phyloP scores from a whole-genome alignment of 805 yeast species.

The Starmerella ratchasimensis region DNA sequence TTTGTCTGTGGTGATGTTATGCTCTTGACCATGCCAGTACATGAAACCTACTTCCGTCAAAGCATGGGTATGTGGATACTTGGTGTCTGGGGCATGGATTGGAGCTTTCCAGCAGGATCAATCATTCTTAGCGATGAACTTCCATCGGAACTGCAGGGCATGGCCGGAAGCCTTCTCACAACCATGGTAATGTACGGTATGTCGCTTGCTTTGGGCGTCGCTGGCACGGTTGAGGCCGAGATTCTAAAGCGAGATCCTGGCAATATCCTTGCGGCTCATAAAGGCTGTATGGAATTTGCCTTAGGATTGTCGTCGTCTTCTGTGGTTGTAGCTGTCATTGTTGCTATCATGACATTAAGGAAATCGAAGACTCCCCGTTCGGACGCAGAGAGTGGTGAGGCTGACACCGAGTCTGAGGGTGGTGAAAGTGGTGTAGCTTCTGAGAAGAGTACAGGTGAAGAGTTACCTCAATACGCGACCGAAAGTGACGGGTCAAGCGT shows the following conservation, averaged over 20 bases:
- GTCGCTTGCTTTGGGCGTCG: constrained; percentile 56
- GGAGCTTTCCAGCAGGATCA: constrained; percentile 63
- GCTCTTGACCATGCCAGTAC: constrained; percentile 31
- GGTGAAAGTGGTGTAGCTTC: too few species aligned
- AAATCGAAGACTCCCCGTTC: not conserved
- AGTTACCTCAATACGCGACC: too few species aligned
- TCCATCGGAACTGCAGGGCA: constrained; percentile 56
- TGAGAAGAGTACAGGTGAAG: too few species aligned
- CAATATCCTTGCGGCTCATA: constrained; percentile 8
- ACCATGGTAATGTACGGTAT: constrained; percentile 62
- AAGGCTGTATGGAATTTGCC: constrained; percentile 14
- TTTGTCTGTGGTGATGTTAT: constrained; percentile 29
- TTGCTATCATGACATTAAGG: constrained; percentile 10
- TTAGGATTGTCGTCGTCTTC: constrained; percentile 14
- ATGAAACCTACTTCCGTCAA: constrained; percentile 47
- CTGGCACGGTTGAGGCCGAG: constrained; percentile 29
- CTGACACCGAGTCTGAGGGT: too few species aligned
- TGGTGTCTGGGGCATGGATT: constrained; percentile 62
- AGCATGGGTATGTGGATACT: constrained; percentile 43
- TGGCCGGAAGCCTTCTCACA: constrained; percentile 61
- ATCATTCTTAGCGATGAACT: constrained; percentile 45
- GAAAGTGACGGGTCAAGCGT: too few species aligned
- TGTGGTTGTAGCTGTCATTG: constrained; percentile 8
- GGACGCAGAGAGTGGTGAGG: too few species aligned
- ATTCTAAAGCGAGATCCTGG: constrained; percentile 11